Evolutionary conservation across 345 rosid genomes (phyloP).

Genomic region (Bruguiera parviflora): DNA sequence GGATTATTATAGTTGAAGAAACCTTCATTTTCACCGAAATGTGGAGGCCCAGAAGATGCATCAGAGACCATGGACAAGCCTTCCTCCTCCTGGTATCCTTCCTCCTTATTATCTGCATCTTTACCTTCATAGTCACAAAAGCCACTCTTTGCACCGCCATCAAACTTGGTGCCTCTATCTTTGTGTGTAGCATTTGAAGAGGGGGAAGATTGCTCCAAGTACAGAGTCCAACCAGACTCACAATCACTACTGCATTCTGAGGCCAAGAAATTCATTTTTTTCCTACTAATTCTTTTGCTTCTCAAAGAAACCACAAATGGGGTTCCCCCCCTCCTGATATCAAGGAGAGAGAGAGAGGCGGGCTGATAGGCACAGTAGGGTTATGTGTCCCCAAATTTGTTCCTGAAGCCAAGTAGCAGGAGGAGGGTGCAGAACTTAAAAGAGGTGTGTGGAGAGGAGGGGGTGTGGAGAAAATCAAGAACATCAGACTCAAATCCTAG

Average conservation of each 20-base stretch:
- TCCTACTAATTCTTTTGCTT: neutral
- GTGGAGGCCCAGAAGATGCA: conserved; percentile 98
- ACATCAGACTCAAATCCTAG: conserved; percentile 28
- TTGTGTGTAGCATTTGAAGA: conserved; percentile 31
- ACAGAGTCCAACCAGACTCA: conserved; percentile 98
- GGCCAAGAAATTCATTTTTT: conserved; percentile 42
- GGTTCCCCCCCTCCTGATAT: neutral
- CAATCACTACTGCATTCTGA: conserved; percentile 78
- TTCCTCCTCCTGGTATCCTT: conserved; percentile 13
- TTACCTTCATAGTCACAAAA: conserved; percentile 8
- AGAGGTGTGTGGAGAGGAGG: neutral
- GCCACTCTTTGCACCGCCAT: conserved; percentile 17
- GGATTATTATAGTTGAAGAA: conserved; percentile 22
- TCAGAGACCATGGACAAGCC: conserved; percentile 94
- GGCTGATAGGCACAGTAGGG: neutral
- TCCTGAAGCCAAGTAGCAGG: neutral
- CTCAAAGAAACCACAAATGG: conserved; percentile 7
- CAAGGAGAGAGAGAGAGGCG: neutral
- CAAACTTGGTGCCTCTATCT: conserved; percentile 18
- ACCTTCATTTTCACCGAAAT: conserved; percentile 43
- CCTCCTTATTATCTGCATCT: conserved; percentile 27
- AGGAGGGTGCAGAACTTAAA: neutral
- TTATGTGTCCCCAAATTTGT: conserved; percentile 6
- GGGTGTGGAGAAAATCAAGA: conserved; percentile 18
- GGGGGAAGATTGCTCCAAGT: conserved; percentile 67